Percentiles rank a stretch among this genome's conserved stretches.
Conservation (phyloP, 2,329 filamentous ascomycete genomes). For the Talaromyces pinophilus region DNA sequence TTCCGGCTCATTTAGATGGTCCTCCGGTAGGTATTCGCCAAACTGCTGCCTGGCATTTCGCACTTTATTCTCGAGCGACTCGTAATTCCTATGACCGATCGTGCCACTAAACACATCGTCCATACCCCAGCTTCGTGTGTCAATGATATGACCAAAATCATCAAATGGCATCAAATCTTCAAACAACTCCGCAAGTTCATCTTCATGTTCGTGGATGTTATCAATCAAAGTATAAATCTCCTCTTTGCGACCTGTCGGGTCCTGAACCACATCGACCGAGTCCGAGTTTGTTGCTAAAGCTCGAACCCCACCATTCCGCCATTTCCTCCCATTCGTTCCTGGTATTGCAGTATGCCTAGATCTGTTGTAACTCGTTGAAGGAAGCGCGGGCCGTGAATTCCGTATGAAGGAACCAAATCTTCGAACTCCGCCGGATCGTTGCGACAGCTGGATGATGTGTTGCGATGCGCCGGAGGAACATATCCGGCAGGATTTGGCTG, state of each 20-base stretch:
- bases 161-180: conserved; percentile 37
- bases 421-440: conserved; percentile 27
- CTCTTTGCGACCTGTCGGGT: conserved; percentile 31
- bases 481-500: conserved; percentile 33
- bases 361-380: background rate
- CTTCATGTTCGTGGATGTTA: conserved; percentile 40
- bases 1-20: conserved; percentile 69
- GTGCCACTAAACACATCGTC: conserved; percentile 33
- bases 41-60: conserved; percentile 72
- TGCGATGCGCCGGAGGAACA: conserved; percentile 33
- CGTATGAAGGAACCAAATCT: conserved; percentile 20
- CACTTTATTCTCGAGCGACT: conserved; percentile 50
- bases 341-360: background rate
- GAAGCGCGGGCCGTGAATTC: conserved; percentile 17
- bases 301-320: conserved; percentile 4
- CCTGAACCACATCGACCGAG: conserved; percentile 25
- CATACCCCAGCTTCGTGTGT: conserved; percentile 31
- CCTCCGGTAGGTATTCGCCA: conserved; percentile 73
- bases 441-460: conserved; percentile 13
- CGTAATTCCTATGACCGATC: conserved; percentile 35
- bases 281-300: conserved; percentile 21
- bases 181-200: conserved; percentile 37
- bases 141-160: conserved; percentile 30
- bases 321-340: background rate
- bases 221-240: conserved; percentile 41